Percentiles rank a stretch among this genome's conserved stretches.
Evolutionary conservation across 352 stramenopile species (phyloP).

Genomic region (Phytophthora podocarpi): DNA sequence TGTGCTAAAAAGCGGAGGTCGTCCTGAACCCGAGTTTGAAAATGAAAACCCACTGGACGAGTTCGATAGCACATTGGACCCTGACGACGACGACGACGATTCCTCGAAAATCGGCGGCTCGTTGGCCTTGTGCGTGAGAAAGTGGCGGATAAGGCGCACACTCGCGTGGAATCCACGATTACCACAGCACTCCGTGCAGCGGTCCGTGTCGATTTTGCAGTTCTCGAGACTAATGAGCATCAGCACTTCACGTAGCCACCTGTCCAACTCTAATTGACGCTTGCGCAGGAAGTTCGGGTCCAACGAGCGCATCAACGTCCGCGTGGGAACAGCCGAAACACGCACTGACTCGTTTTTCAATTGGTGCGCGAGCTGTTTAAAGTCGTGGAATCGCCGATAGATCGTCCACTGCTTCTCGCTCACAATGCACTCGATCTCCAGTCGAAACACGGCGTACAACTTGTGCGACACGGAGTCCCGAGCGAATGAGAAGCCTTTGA

Average conservation of each 20-base stretch:
- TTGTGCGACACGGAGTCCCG: conserved; percentile 65
- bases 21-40: conserved; percentile 30
- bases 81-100: conserved; percentile 29
- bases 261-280: conserved; percentile 81
- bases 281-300: conserved; percentile 86
- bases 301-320: conserved; percentile 82
- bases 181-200: conserved; percentile 62
- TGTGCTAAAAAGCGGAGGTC: conserved; percentile 59
- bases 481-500: conserved; percentile 82
- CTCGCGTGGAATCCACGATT: conserved; percentile 71
- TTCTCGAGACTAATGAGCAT: conserved; percentile 84
- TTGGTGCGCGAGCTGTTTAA: conserved; percentile 83
- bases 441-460: conserved; percentile 82
- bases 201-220: conserved; percentile 76
- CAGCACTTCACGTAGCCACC: conserved; percentile 83
- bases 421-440: conserved; percentile 87
- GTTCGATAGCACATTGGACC: conserved; percentile 31
- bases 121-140: conserved; percentile 79
- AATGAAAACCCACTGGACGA: conserved; percentile 38
- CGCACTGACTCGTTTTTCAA: conserved; percentile 83
- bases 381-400: conserved; percentile 87
- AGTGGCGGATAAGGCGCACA: conserved; percentile 70
- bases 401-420: conserved; percentile 90
- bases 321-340: conserved; percentile 75
- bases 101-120: conserved; percentile 75